These are phyloP conservation scores for Venturia pyrina DNA, from an alignment of 2,329 filamentous ascomycete genomes.

Conservation along the genomic window DNA sequence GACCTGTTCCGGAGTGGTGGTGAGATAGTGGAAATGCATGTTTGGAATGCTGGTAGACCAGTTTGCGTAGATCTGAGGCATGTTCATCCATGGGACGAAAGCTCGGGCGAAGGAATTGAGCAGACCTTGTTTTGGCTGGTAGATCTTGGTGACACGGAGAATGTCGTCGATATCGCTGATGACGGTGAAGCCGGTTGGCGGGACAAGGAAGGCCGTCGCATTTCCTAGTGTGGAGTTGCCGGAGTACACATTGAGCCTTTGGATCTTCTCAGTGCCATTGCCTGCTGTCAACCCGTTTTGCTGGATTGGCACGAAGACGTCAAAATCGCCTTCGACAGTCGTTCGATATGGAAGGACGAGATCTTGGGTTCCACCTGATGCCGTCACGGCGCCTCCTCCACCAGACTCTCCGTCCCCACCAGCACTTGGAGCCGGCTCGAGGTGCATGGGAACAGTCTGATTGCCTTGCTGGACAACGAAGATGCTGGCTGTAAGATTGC, in stretches of 20 bases:
- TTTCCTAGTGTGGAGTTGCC: constrained; percentile 59
- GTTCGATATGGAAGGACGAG: constrained; percentile 56
- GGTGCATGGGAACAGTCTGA: constrained; percentile 52
- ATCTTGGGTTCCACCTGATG: constrained; percentile 51
- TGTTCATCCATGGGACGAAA: constrained; percentile 66
- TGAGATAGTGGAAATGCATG: constrained; percentile 73
- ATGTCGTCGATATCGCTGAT: constrained; percentile 75
- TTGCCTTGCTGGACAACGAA: constrained; percentile 65
- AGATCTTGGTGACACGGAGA: constrained; percentile 71
- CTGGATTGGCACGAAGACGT: constrained; percentile 55
- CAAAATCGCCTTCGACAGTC: constrained; percentile 60
- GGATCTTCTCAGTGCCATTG: constrained; percentile 53
- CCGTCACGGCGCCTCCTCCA: constrained; percentile 40
- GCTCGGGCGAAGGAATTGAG: constrained; percentile 66
- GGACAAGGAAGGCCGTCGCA: constrained; percentile 66
- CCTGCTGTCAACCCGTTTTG: constrained; percentile 51
- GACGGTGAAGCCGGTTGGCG: constrained; percentile 58
- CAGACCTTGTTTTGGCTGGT: constrained; percentile 61
- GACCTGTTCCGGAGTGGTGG: constrained; percentile 68
- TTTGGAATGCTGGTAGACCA: constrained; percentile 58
- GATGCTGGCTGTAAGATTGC: constrained; percentile 63
- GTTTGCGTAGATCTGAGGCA: constrained; percentile 69
- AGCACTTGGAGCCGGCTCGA: constrained; percentile 48
- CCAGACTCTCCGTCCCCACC: constrained; percentile 40
- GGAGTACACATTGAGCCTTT: constrained; percentile 59